Base-by-base conservation (phyloP, 192 early-diverging fungal species). In the Helicostylum pulchrum region DNA sequence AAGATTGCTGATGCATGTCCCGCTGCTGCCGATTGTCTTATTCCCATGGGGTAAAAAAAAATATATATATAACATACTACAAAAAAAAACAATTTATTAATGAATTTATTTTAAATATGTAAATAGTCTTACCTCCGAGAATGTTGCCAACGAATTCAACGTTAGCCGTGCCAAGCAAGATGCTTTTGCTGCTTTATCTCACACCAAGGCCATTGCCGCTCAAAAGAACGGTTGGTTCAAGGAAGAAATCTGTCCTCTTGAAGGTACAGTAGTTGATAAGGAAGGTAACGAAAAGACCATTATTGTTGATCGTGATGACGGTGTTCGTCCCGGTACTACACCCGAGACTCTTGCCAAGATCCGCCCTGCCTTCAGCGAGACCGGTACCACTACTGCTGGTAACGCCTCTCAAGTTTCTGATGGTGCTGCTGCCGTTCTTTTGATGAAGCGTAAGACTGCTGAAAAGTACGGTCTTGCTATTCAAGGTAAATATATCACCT, bases 371-470 rank as follows among this genome's bases (percentile, higher is more conserved):
- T 98, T 99, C 79, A 87, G 83, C 53, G 83, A 83, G 50, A 78
- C 88, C 30, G 95, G 94, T 57, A 74, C 80, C 62, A 93, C 95
- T 54, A 97, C 95, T 34, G 97, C 95, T 46, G 97, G 94, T 59
- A 97, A 93, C 72, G 88, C 94, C 46, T 99, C 97, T 54, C 94
- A 99, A 84, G 94, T 98, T 57, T 94, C 95, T 11, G 97, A 99
- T 74, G 95, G 95, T 70, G 97, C 95, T 26, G 97, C 94, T 26
- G 95, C 92, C 15, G 93, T 95, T 61, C 82, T 99, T 53, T 78
- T 99, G 72, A 94, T 94, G 90, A 93, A 92, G 80, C 89, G 97
- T 67, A 90, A 87, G 78, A 89, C 83, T 42, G 97, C 97, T 3
- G 79, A 92, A 67, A 91, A 88, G 78, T 84, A 95, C 15, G 88